phyloP scores from a whole-genome alignment of 148 eudicot species.

The Rhododendron mucronatum region DNA sequence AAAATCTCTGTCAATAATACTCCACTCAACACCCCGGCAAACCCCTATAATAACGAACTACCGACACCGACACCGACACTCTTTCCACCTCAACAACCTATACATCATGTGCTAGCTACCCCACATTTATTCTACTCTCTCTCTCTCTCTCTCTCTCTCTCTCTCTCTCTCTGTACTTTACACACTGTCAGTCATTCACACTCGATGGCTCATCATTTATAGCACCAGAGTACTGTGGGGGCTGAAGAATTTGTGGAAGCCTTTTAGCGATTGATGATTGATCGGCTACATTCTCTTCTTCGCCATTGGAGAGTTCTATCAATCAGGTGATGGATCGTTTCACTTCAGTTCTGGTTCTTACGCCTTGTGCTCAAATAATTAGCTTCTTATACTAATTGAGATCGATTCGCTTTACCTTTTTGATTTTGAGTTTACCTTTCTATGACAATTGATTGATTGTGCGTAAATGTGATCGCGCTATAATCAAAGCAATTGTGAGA shows the following conservation, averaged over 20 bases:
- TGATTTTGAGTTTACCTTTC: neutral
- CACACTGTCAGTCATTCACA: neutral
- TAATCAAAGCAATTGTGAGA: neutral
- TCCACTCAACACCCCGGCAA: too few relatives aligned
- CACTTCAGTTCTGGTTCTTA: neutral
- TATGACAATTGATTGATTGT: neutral
- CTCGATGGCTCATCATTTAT: neutral
- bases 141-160: too few relatives aligned
- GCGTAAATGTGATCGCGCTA: neutral
- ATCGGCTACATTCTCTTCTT: neutral
- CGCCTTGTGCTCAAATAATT: neutral
- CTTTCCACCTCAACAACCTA: neutral
- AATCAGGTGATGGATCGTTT: neutral
- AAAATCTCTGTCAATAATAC: too few relatives aligned
- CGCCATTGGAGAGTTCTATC: neutral
- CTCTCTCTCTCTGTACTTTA: neutral
- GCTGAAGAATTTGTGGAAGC: neutral
- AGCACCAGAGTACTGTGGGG: neutral
- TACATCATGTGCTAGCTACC: neutral
- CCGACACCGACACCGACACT: neutral
- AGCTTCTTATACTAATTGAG: neutral
- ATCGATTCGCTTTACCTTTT: neutral
- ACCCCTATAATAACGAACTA: neutral
- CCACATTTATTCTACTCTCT: neutral
- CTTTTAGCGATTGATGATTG: neutral